Evolutionary conservation across 805 yeast species (phyloP).

Genomic region (Middelhovenomyces tepae): DNA sequence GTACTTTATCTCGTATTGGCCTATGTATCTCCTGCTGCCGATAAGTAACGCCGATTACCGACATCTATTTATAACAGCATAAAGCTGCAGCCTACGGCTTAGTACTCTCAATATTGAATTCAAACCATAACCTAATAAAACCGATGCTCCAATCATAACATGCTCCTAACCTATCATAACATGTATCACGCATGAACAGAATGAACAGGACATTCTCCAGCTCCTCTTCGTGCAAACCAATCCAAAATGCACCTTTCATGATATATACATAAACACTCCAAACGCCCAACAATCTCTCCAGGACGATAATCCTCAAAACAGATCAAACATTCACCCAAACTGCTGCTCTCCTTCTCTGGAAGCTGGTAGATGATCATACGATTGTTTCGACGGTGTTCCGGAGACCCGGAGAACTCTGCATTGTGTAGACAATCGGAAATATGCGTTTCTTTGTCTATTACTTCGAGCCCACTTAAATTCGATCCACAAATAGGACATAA

Average conservation of each 20-base stretch:
- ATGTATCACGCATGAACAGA: slow-evolving; percentile 35
- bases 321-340: slow-evolving; percentile 74
- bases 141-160: too few relatives aligned
- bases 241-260: slow-evolving; percentile 84
- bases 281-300: slow-evolving; percentile 82
- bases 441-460: slow-evolving; percentile 49
- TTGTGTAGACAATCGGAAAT: slow-evolving; percentile 54
- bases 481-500: slow-evolving; percentile 35
- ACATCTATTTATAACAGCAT: too few relatives aligned
- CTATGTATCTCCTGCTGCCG: too few relatives aligned
- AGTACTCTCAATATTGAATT: too few relatives aligned
- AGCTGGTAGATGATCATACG: slow-evolving; percentile 75
- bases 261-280: slow-evolving; percentile 90
- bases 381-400: slow-evolving; percentile 50
- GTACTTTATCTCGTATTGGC: too few relatives aligned
- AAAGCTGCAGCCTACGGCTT: too few relatives aligned
- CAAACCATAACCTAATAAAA: too few relatives aligned
- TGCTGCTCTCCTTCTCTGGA: slow-evolving; percentile 25
- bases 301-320: slow-evolving; percentile 83
- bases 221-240: slow-evolving; percentile 85
- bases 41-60: too few relatives aligned
- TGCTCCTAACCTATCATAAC: too few relatives aligned
- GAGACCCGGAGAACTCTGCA: slow-evolving; percentile 57
- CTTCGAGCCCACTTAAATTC: slow-evolving; percentile 21
- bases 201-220: slow-evolving; percentile 83